Percentiles rank a stretch among this genome's conserved stretches.
These are phyloP conservation scores for Agastache rugosa DNA, from an alignment of 257 asterid species.

Conservation along the genomic window DNA sequence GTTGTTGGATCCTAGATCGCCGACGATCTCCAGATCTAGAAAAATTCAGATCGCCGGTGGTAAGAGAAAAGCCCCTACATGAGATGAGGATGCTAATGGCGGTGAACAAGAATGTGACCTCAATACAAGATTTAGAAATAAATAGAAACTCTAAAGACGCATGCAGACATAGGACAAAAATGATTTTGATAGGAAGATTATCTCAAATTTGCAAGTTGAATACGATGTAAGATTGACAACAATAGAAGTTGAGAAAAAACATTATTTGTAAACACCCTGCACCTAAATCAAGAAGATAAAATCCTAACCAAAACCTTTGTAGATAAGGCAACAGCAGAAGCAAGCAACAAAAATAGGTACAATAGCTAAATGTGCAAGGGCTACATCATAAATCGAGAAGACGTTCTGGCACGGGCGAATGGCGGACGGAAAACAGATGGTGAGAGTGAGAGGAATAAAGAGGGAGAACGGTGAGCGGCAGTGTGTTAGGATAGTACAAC, in stretches of 20 bases:
- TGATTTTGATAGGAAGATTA: background rate
- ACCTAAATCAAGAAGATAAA: background rate
- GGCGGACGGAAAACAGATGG: too few relatives aligned
- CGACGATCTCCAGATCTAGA: background rate
- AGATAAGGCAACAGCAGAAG: background rate
- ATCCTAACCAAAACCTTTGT: background rate
- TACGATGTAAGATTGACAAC: background rate
- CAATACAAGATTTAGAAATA: background rate
- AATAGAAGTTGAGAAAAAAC: background rate
- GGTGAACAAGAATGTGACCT: too few relatives aligned
- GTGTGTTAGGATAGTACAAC: too few relatives aligned
- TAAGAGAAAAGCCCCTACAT: too few relatives aligned
- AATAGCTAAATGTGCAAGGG: background rate
- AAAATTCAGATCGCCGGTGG: slow-evolving; percentile 2
- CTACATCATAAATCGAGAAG: background rate
- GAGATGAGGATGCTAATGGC: too few relatives aligned
- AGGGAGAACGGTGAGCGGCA: too few relatives aligned
- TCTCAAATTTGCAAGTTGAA: background rate
- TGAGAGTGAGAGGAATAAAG: too few relatives aligned
- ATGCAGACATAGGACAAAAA: background rate
- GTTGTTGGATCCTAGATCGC: slow-evolving; percentile 23
- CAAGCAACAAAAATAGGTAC: background rate
- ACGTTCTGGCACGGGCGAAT: too few relatives aligned
- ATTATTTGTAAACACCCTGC: background rate
- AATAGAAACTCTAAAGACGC: background rate